Evolutionary conservation across 2,329 filamentous ascomycete genomes (phyloP).

Genomic region (Diaporthe vexans): DNA sequence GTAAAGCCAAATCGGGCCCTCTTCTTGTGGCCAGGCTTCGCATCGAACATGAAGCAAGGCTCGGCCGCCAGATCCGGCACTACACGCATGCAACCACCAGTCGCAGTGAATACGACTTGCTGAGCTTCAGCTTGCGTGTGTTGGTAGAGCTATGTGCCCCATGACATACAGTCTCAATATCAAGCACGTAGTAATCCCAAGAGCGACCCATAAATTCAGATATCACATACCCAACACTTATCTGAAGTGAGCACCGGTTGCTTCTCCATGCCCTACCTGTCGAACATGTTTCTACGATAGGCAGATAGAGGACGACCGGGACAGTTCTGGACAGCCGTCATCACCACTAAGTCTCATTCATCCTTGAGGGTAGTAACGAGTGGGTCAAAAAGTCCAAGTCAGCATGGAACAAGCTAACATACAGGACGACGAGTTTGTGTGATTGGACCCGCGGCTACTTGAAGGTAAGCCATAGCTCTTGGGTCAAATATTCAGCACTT

Average conservation of each 20-base stretch:
- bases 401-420: too few relatives aligned
- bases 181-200: neutral
- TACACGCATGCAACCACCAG: neutral
- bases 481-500: too few relatives aligned
- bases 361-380: too few relatives aligned
- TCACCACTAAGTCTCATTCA: accelerated
- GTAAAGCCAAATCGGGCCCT: neutral
- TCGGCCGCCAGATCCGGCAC: neutral
- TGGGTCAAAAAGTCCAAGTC: too few relatives aligned
- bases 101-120: neutral
- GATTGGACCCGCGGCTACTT: too few relatives aligned
- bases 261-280: accelerated
- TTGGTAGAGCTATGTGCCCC: neutral
- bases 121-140: too few relatives aligned
- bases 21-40: neutral
- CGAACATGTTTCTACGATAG: too few relatives aligned
- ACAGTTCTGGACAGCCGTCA: too few relatives aligned
- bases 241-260: too few relatives aligned
- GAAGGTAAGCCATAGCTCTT: too few relatives aligned
- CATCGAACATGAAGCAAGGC: neutral
- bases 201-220: neutral
- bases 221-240: neutral
- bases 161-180: neutral
- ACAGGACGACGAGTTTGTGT: too few relatives aligned
- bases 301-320: too few relatives aligned